Evolutionary conservation across 164 flowering plant species (phyloP), one percentile per base, ranked within the genome.

Genomic region (Stephania cephalantha): DNA sequence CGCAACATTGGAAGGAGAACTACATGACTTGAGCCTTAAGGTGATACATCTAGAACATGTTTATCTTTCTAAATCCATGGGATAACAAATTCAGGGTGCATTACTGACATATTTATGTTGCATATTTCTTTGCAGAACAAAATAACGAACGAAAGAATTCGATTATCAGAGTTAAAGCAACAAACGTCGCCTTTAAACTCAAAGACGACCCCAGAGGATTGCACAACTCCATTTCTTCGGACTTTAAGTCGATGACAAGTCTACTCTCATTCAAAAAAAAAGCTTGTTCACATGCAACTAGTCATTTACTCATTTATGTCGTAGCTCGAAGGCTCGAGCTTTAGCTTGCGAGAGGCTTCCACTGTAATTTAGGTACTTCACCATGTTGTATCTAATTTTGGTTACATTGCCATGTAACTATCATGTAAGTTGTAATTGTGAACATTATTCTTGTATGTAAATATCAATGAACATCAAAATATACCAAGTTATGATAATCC

Each of bases 1-100:
- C 22, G 55, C 78, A 65, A 82, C 93, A 25, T 71, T 84, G 70
- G 92, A 91, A 76, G 84, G 83, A 75, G 97, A 91, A 70, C 18
- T 89, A 45, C 86, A 89, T 75, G 92, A 89, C 69, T 79, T 85
- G 73, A 87, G 81, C 65, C 77, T 81, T 35, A 91, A 91, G 98
- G 98, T 92, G 48, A 79, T 25, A 22, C 4, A 45, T 18, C 20
- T 18, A 15, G 64, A 17, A 58, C 64, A 9, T 46, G 30, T 5
- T 76, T 35, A 15, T 76, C 29, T 63, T 71, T 42, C 25, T 6
- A 46, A 46, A 42, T 69, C 3, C 20, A 67, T 17, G 25, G 18
- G 20, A 22, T 10, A 29, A 8, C 17, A 46, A 50, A 30, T 12
- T 71, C 64, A 17, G 31, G 1, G 69, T 7, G 12, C 9, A 55